phyloP scores from a whole-genome alignment of 768 basidiomycete species.

The Boletus patriciae region DNA sequence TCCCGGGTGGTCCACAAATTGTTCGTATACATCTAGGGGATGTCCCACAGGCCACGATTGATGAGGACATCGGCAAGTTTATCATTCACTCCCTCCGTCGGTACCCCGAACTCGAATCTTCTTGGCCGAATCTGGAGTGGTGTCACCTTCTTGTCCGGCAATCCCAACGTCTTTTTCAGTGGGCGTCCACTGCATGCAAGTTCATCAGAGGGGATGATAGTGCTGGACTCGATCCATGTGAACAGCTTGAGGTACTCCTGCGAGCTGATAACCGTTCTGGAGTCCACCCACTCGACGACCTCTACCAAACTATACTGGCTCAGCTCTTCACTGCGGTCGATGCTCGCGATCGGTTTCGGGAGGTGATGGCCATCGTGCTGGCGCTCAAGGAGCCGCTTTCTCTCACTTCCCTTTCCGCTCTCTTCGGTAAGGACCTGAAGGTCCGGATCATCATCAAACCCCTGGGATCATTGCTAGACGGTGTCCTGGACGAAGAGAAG shows the following conservation, averaged over 20 bases:
- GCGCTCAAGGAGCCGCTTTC: conserved; percentile 13
- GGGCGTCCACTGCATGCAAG: conserved; percentile 16
- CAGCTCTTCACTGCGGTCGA: neutral
- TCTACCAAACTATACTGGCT: conserved; percentile 12
- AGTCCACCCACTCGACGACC: neutral
- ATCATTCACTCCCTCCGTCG: conserved; percentile 4
- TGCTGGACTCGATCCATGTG: neutral
- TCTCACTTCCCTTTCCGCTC: conserved; percentile 4
- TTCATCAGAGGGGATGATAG: conserved; percentile 19
- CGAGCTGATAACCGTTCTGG: neutral
- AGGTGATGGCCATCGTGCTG: conserved; percentile 13
- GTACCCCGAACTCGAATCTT: conserved; percentile 1
- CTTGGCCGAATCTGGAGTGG: conserved; percentile 18
- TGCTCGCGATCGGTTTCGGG: conserved; percentile 4
- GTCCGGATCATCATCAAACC: conserved; percentile 9
- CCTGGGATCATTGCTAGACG: conserved; percentile 21
- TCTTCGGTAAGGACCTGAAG: neutral
- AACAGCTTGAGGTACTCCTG: conserved; percentile 9
- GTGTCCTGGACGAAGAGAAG: conserved; percentile 5
- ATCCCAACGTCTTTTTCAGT: conserved; percentile 32
- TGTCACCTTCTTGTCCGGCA: conserved; percentile 14
- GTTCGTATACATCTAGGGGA: conserved; percentile 7
- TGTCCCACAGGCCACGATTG: neutral
- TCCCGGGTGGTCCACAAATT: neutral
- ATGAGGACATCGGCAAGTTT: conserved; percentile 12